phyloP scores from a whole-genome alignment of 2,329 filamentous ascomycete genomes.

The Calycina marina region DNA sequence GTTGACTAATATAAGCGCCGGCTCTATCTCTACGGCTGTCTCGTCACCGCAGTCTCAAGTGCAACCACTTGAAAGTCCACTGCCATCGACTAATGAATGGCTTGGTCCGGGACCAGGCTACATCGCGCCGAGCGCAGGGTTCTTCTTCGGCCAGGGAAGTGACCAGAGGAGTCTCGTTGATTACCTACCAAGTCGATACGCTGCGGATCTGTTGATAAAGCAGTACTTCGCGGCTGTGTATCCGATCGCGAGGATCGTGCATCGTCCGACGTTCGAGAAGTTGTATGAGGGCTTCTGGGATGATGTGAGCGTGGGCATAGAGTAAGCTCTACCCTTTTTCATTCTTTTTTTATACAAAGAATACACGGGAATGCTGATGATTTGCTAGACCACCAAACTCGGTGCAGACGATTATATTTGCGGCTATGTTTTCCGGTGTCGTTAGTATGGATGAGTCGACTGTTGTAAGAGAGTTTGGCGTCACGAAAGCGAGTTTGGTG shows the following conservation, averaged over 20 bases:
- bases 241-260: conserved; percentile 50
- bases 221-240: conserved; percentile 59
- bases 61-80: too few species aligned
- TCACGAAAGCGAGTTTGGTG: conserved; percentile 40
- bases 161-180: conserved; percentile 37
- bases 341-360: background rate
- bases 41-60: conserved; percentile 7
- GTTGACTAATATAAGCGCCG: background rate
- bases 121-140: conserved; percentile 48
- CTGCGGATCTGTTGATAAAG: conserved; percentile 45
- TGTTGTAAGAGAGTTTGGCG: conserved; percentile 37
- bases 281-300: conserved; percentile 54
- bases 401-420: conserved; percentile 54
- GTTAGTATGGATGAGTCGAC: conserved; percentile 46
- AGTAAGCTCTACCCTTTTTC: conserved; percentile 20
- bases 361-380: too few species aligned
- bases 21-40: conserved; percentile 2
- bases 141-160: conserved; percentile 41
- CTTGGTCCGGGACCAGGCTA: conserved; percentile 51
- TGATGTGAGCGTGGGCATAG: conserved; percentile 39
- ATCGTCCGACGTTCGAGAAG: conserved; percentile 50
- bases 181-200: conserved; percentile 41
- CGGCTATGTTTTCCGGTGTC: conserved; percentile 52
- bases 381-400: conserved; percentile 41
- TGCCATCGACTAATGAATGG: conserved; percentile 30